Base-by-base conservation (phyloP, 352 stramenopile genomes). In the Pythium scleroteichum region DNA sequence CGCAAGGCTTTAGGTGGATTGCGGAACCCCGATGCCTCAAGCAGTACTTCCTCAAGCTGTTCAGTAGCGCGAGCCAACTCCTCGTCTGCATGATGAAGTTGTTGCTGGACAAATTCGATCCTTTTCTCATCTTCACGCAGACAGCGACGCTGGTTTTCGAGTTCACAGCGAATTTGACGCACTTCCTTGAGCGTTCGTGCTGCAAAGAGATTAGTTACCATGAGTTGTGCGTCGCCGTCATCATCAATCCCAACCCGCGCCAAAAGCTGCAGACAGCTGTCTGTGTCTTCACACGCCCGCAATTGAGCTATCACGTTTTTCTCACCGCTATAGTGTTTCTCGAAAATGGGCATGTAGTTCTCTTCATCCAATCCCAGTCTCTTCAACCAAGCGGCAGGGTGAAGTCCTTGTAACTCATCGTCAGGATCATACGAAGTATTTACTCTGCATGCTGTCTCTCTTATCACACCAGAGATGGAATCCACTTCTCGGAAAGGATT, bases 121-220 rank as follows among this genome's bases (percentile, higher is more conserved):
- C 55, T 49, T n/a, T 70, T 62, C 48, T 82, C 68, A 53, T 66
- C 69, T 4, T 66, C 63, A 24, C 68, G 66, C 53, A 83, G 69
- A 6, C 72, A 56, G 4, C 53, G 29, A 20, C 54, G 17, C 8
- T 62, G 22, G 17, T 40, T 50, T 10, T 57, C 55, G 7, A 63
- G 13, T 29, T 58, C 22, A 0, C 17, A 22, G 7, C 76, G 73
- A 17, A 73, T 55, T n/a, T 45, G 59, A 38, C 67, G 71, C 9
- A 74, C 68, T 13, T 68, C 57, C 20, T 24, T 33, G 2, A 88
- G 63, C 13, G 71, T 82, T n/a, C 76, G 35, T 2, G 49, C 55
- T 0, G 71, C 79, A 19, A 86, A 78, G 1, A 89, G 48, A 56
- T 72, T 89, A n/a, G 70, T 89, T 33, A 74, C n/a, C 55, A 91